Evolutionary conservation across 2,329 filamentous ascomycete species (phyloP).

Genomic region (Xylaria polymorpha): DNA sequence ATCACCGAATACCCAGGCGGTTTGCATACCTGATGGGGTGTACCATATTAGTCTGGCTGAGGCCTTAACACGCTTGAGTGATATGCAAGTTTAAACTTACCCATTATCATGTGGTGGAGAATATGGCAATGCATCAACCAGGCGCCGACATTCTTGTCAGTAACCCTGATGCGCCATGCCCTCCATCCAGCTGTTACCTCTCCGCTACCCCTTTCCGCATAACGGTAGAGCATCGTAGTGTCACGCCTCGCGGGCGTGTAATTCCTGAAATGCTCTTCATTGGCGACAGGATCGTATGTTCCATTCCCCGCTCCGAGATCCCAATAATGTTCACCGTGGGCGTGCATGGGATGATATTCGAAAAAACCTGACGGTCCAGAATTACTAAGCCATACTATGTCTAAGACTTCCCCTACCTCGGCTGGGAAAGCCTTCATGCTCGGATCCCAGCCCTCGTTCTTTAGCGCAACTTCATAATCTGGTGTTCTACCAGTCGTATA

Average conservation of each 20-base stretch:
- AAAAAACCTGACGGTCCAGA: slow-evolving; percentile 52
- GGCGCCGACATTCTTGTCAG: slow-evolving; percentile 62
- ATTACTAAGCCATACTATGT: slow-evolving; percentile 63
- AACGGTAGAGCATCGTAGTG: slow-evolving; percentile 68
- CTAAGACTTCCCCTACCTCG: slow-evolving; percentile 65
- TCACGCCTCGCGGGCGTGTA: slow-evolving; percentile 56
- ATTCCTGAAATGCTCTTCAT: slow-evolving; percentile 56
- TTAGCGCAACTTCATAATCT: slow-evolving; percentile 61
- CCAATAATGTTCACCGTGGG: slow-evolving; percentile 65
- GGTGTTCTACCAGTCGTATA: slow-evolving; percentile 64
- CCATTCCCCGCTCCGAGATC: slow-evolving; percentile 66
- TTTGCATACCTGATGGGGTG: slow-evolving; percentile 53
- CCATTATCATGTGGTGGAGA: slow-evolving; percentile 69
- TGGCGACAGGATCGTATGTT: slow-evolving; percentile 61
- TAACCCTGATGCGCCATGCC: slow-evolving; percentile 65
- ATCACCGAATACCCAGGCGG: slow-evolving; percentile 56
- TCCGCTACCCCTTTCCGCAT: slow-evolving; percentile 55
- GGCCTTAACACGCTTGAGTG: background rate
- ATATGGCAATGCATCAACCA: slow-evolving; percentile 74
- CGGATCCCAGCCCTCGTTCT: slow-evolving; percentile 66
- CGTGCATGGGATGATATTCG: slow-evolving; percentile 66
- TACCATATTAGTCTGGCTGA: slow-evolving; percentile 8
- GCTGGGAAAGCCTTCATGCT: slow-evolving; percentile 62
- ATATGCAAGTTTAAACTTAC: slow-evolving; percentile 47
- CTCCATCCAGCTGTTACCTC: slow-evolving; percentile 66